These are phyloP conservation scores for Gamsiella multidivaricata DNA, from an alignment of 192 early-diverging fungal genomes.

Conservation along the genomic window DNA sequence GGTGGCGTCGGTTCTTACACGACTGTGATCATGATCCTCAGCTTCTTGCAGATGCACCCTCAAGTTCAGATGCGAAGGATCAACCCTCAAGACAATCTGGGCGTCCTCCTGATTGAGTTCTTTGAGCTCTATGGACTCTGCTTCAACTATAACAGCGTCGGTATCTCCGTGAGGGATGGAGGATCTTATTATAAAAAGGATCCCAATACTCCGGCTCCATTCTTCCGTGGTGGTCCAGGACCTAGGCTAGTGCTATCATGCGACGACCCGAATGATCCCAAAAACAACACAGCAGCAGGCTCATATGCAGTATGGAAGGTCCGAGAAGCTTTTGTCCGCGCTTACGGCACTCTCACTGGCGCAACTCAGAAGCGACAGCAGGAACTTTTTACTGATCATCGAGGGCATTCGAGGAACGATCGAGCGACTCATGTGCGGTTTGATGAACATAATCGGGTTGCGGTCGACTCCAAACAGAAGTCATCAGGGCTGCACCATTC, in stretches of 20 bases:
- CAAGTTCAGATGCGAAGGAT: constrained; percentile 72
- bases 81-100: constrained; percentile 78
- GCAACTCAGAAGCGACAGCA: constrained; percentile 4
- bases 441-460: constrained; percentile 36
- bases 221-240: background rate
- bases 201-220: background rate
- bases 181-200: constrained; percentile 63
- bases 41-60: constrained; percentile 91
- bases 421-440: constrained; percentile 19
- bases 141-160: constrained; percentile 77
- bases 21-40: constrained; percentile 77
- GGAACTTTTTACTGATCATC: constrained; percentile 6
- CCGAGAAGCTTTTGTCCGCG: constrained; percentile 33
- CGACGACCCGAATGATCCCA: constrained; percentile 39
- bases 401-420: background rate
- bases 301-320: constrained; percentile 21
- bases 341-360: constrained; percentile 20
- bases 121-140: constrained; percentile 90
- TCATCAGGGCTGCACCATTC: constrained; percentile 29
- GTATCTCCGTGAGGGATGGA: constrained; percentile 67
- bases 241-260: constrained; percentile 18
- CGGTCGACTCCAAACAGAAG: constrained; percentile 30
- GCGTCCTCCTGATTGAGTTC: constrained; percentile 90
- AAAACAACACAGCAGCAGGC: constrained; percentile 35
- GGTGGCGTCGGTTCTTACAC: constrained; percentile 93